Percentiles rank a stretch among this genome's conserved stretches.
Evolutionary conservation across 176 grass and related monocot species (phyloP).

Genomic region (Microstegium vimineum): DNA sequence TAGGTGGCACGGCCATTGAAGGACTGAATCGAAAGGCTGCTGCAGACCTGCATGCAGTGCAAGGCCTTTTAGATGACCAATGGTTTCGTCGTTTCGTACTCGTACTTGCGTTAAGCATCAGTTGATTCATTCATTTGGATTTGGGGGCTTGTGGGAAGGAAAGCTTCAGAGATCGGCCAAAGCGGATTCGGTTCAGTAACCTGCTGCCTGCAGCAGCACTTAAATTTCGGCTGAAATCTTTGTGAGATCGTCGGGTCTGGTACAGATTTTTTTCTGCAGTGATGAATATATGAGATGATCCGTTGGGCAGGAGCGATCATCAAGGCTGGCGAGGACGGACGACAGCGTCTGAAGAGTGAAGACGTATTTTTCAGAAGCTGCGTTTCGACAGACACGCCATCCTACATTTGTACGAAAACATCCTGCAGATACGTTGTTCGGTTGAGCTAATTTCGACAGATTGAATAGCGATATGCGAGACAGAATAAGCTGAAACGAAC

Average conservation of each 20-base stretch:
- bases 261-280: neutral
- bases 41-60: neutral
- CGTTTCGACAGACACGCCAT: too few relatives aligned
- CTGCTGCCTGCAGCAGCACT: neutral
- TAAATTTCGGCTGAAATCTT: neutral
- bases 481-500: too few relatives aligned
- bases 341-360: too few relatives aligned
- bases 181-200: neutral
- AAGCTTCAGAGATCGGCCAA: neutral
- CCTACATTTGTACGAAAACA: too few relatives aligned
- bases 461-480: too few relatives aligned
- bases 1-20: neutral
- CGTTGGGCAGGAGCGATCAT: neutral
- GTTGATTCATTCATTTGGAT: neutral
- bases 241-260: neutral
- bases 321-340: too few relatives aligned
- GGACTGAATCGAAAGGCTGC: neutral
- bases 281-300: neutral
- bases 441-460: too few relatives aligned
- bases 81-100: neutral
- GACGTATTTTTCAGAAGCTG: too few relatives aligned
- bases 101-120: too few relatives aligned
- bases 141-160: neutral
- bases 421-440: too few relatives aligned
- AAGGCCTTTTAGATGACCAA: neutral